Conservation (phyloP, 176 grass and related monocot genomes). For the Ensete ventricosum region DNA sequence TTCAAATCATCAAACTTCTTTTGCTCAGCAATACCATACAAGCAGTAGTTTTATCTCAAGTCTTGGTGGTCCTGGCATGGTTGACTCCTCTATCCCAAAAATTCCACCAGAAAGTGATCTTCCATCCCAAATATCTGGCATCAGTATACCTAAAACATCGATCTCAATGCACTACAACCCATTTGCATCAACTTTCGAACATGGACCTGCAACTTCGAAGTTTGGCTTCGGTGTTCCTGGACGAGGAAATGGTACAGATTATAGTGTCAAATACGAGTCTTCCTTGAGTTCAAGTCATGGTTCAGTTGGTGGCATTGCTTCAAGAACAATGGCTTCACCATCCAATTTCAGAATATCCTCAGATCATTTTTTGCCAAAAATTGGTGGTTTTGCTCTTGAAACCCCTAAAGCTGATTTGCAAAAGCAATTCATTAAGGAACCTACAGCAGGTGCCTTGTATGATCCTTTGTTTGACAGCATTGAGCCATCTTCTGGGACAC, state of each 20-base stretch:
- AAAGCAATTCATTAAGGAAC: slow-evolving; percentile 27
- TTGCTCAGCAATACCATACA: slow-evolving; percentile 42
- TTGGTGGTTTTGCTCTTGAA: slow-evolving; percentile 32
- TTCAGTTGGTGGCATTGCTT: slow-evolving; percentile 36
- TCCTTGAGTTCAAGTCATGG: slow-evolving; percentile 9
- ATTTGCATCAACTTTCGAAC: slow-evolving; percentile 97
- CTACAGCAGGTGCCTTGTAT: slow-evolving; percentile 47
- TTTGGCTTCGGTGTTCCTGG: slow-evolving; percentile 24
- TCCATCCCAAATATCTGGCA: slow-evolving; percentile 37
- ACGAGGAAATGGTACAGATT: not conserved
- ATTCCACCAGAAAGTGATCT: slow-evolving; percentile 37
- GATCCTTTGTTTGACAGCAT: slow-evolving; percentile 91
- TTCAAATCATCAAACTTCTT: slow-evolving; percentile 35
- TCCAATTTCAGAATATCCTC: slow-evolving; percentile 22
- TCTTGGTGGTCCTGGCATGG: slow-evolving; percentile 29
- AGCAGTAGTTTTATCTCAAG: slow-evolving; percentile 33
- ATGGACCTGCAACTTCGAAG: slow-evolving; percentile 35
- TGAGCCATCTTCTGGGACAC: slow-evolving; percentile 63
- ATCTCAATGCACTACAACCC: slow-evolving; percentile 89
- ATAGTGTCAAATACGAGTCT: slow-evolving; percentile 5
- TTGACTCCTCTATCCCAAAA: slow-evolving; percentile 37
- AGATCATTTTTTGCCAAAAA: slow-evolving; percentile 38
- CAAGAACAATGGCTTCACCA: slow-evolving; percentile 32
- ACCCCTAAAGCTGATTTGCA: slow-evolving; percentile 34
- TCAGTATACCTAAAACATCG: slow-evolving; percentile 43